A percentile compares a stretch with the other conserved stretches of the same genome.
phyloP scores from a whole-genome alignment of 2,329 filamentous ascomycete species.

The Cyphellophora attinorum region DNA sequence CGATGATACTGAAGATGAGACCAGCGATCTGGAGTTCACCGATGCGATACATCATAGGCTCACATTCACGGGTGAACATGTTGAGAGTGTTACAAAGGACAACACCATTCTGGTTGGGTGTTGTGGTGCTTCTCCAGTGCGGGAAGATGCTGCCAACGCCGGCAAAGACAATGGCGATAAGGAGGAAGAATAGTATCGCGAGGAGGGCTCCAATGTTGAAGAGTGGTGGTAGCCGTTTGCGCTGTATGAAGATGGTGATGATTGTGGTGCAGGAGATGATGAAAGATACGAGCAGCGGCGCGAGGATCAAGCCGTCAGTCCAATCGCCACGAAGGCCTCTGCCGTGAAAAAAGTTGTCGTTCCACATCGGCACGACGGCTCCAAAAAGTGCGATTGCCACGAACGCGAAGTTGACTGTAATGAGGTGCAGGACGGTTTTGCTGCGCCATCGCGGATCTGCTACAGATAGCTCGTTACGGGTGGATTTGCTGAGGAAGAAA shows the following conservation, averaged over 20 bases:
- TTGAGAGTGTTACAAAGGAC: constrained; percentile 19
- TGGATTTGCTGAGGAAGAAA: neutral
- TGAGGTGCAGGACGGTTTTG: constrained; percentile 16
- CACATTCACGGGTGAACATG: constrained; percentile 20
- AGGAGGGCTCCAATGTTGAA: constrained; percentile 9
- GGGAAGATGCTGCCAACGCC: constrained; percentile 22
- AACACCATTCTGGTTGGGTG: constrained; percentile 12
- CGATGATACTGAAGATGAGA: constrained; percentile 15
- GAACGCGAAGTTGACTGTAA: constrained; percentile 16
- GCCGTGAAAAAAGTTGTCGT: constrained; percentile 21
- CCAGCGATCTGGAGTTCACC: constrained; percentile 22
- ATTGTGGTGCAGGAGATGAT: constrained; percentile 10
- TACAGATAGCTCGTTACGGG: neutral
- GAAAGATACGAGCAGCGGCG: constrained; percentile 17
- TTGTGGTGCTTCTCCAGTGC: constrained; percentile 18
- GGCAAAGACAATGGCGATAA: constrained; percentile 20
- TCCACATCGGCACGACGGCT: constrained; percentile 20
- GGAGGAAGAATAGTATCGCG: constrained; percentile 15
- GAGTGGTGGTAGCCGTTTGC: constrained; percentile 5
- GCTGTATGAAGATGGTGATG: constrained; percentile 4
- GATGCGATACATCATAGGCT: constrained; percentile 21
- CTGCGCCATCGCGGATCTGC: constrained; percentile 4
- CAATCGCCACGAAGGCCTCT: constrained; percentile 20
- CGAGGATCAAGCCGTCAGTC: constrained; percentile 23
- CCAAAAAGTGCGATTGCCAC: constrained; percentile 21